Evolutionary conservation across 2,329 filamentous ascomycete species (phyloP).

Genomic region (Hypoxylon sp.): DNA sequence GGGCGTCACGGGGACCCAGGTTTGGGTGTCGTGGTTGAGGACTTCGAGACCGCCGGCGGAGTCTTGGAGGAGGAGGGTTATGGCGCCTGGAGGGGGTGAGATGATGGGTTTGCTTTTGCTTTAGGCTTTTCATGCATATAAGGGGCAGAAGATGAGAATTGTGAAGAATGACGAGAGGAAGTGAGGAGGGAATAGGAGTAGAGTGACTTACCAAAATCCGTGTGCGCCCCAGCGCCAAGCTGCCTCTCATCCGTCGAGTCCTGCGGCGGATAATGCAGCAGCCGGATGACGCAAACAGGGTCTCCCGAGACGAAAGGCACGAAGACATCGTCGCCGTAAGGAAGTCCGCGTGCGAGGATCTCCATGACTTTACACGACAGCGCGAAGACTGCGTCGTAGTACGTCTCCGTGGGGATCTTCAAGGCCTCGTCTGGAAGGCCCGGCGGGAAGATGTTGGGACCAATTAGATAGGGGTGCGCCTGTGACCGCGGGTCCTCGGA

Average conservation of each 20-base stretch:
- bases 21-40: conserved; percentile 22
- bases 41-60: conserved; percentile 44
- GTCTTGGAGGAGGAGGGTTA: conserved; percentile 47
- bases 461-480: conserved; percentile 43
- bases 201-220: conserved; percentile 43
- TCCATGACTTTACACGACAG: conserved; percentile 42
- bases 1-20: conserved; percentile 41
- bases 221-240: conserved; percentile 46
- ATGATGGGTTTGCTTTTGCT: neutral
- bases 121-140: neutral
- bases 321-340: conserved; percentile 43
- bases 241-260: conserved; percentile 38
- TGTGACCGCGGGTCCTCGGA: conserved; percentile 34
- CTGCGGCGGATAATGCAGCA: conserved; percentile 46
- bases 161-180: neutral
- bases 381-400: conserved; percentile 39
- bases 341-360: conserved; percentile 44
- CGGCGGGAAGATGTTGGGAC: conserved; percentile 44
- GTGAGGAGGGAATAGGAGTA: neutral
- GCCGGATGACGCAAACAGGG: conserved; percentile 42
- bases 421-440: conserved; percentile 34
- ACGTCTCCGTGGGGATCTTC: conserved; percentile 41
- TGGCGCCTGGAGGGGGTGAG: conserved; percentile 39
- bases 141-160: too few species aligned
- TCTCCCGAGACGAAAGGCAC: conserved; percentile 44